Percentiles rank a stretch among this genome's conserved stretches.
These are phyloP conservation scores for Apiotrichum domesticum DNA, from an alignment of 1,284 basidiomycete species.

Conservation along the genomic window DNA sequence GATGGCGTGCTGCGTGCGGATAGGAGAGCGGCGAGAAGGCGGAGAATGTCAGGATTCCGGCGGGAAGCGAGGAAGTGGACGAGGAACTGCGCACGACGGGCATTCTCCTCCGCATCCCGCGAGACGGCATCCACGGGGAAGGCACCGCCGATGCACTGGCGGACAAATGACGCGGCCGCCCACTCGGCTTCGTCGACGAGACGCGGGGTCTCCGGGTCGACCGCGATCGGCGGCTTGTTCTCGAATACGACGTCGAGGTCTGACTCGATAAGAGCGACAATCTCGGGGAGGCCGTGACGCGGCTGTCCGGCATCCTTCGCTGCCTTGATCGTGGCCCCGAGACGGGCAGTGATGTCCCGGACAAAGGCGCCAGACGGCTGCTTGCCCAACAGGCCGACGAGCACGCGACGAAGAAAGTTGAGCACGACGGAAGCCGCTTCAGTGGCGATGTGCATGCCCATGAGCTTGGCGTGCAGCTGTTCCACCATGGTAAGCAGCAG, in stretches of 20 bases:
- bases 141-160: conserved; percentile 3
- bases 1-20: neutral
- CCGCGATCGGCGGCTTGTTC: neutral
- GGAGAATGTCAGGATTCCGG: neutral
- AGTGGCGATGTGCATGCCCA: conserved; percentile 54
- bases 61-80: conserved; percentile 14
- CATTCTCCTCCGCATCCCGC: conserved; percentile 7
- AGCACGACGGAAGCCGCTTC: conserved; percentile 60
- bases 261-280: conserved; percentile 54
- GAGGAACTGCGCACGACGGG: conserved; percentile 20
- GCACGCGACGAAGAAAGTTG: conserved; percentile 58
- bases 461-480: conserved; percentile 61
- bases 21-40: neutral
- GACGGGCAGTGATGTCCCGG: conserved; percentile 18
- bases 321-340: conserved; percentile 23
- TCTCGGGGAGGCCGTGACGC: conserved; percentile 47
- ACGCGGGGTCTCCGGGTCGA: conserved; percentile 11
- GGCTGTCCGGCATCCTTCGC: conserved; percentile 34
- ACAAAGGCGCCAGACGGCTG: conserved; percentile 47
- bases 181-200: conserved; percentile 18
- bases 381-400: conserved; percentile 57
- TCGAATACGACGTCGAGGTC: conserved; percentile 52
- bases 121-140: neutral
- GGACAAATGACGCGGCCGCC: conserved; percentile 8
- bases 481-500: conserved; percentile 70